Evolutionary conservation across 495 filamentous ascomycete genomes (phyloP), one percentile per base, ranked within the genome.

Genomic region (Penicillium canescens): DNA sequence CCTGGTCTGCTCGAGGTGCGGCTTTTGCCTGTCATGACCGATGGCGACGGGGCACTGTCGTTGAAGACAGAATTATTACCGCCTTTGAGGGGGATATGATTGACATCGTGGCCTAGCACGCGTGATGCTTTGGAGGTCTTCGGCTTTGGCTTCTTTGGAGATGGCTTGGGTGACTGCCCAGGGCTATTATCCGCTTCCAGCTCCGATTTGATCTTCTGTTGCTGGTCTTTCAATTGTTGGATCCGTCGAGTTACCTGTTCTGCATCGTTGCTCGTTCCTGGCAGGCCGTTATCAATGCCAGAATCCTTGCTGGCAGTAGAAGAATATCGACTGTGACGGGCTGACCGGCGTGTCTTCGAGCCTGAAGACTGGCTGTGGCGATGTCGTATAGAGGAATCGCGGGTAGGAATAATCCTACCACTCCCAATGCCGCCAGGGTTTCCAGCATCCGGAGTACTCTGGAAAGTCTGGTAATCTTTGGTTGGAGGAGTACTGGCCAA

Each of bases 1-100:
- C 66, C 79, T 67, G 62, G 67, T 42, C 79, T 72, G n/a, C 77
- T 63, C 66, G 49, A 77, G 67, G 52, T 77, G 69, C 72, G 86
- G 77, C 55, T 70, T 52, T 70, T 74, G 7, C 75, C 69, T 10
- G 75, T 78, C 44, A 83, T 79, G 18, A 90, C 77, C 1, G 83
- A 80, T 4, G 88, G 88, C 3, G 85, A 85, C 8, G 87, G 87
- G 1, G 88, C 87, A 49, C 84, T 87, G 39, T 87, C 85, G 23
- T 87, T 83, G 40, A 68, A 37, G 14, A 55, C n/a, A 31, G 60
- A 23, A 31, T 39, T 47, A 21, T 67, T 52, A 18, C 38, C 50
- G 14, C 65, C 45, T 11, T 67, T 43, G 51, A 54, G 37, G 16
- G 26, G 33, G 3, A 33, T 31, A 18, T 43, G 31, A 10, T 51